Conservation (phyloP, 208 protist genomes). For the Trypanosoma rangeli region DNA sequence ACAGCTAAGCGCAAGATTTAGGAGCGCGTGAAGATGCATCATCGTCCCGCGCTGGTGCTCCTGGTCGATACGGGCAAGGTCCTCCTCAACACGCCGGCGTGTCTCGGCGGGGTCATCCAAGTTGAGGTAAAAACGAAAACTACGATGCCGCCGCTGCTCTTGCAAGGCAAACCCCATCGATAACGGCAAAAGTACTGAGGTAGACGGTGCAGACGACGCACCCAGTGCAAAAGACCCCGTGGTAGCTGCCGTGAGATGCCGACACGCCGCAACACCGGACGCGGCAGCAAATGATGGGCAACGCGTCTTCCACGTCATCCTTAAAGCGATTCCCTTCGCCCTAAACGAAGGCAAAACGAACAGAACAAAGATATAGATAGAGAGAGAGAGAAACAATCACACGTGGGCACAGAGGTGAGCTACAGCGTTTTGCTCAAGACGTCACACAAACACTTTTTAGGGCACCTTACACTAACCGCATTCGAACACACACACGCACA, state of each 20-base stretch:
- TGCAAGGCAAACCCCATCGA: not conserved
- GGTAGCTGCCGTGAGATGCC: not conserved
- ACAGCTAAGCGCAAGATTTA: constrained; percentile 71
- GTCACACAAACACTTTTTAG: not conserved
- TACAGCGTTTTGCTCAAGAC: not conserved
- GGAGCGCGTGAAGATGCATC: constrained; percentile 63
- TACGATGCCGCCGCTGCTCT: constrained; percentile 32
- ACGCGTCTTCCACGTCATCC: not conserved
- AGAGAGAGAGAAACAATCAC: not conserved
- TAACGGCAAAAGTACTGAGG: not conserved
- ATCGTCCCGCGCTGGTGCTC: constrained; percentile 52
- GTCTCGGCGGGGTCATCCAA: constrained; percentile 74
- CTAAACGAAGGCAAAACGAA: not conserved
- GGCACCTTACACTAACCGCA: not conserved
- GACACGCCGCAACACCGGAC: not conserved
- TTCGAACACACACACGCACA: not conserved
- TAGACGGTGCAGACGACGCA: not conserved
- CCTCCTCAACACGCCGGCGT: constrained; percentile 59
- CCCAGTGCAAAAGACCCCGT: not conserved
- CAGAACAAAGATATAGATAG: not conserved
- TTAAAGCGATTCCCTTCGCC: not conserved
- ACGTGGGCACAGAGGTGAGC: not conserved
- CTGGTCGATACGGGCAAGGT: constrained; percentile 45
- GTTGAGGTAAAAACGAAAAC: constrained; percentile 82
- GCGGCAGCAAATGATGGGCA: not conserved